phyloP scores from a whole-genome alignment of 805 yeast genomes.

The Candida sanyiensis region DNA sequence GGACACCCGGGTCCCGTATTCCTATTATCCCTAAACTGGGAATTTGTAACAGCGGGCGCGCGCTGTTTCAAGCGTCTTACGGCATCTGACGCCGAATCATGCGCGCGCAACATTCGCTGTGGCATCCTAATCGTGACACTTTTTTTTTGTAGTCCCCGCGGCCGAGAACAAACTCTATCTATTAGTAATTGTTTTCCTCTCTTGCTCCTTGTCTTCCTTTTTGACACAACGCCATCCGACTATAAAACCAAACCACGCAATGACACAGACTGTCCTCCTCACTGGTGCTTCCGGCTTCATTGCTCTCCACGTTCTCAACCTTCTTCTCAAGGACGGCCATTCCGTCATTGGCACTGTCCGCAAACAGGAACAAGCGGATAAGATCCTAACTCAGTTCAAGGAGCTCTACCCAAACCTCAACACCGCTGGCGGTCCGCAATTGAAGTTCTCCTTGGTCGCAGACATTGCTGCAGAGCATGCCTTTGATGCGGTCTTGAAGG shows the following conservation, averaged over 20 bases:
- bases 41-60: too few relatives aligned
- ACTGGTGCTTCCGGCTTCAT: slow-evolving; percentile 48
- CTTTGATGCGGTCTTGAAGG: slow-evolving; percentile 39
- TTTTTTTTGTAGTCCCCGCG: too few relatives aligned
- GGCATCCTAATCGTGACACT: too few relatives aligned
- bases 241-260: neutral
- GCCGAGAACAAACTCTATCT: too few relatives aligned
- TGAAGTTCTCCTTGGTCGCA: slow-evolving; percentile 40
- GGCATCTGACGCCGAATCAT: too few relatives aligned
- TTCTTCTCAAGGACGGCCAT: slow-evolving; percentile 34
- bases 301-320: slow-evolving; percentile 39
- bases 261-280: slow-evolving; percentile 31
- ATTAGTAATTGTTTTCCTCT: neutral
- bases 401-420: slow-evolving; percentile 24
- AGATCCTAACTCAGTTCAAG: slow-evolving; percentile 26
- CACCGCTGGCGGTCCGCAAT: slow-evolving; percentile 21
- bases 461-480: slow-evolving; percentile 44
- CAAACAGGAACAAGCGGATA: slow-evolving; percentile 32
- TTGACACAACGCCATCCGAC: neutral
- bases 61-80: too few relatives aligned
- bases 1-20: neutral
- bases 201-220: neutral
- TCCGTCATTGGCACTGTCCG: slow-evolving; percentile 43
- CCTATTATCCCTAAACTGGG: too few relatives aligned
- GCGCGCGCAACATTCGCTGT: too few relatives aligned